Evolutionary conservation across 768 basidiomycete species (phyloP).

Genomic region (Amanita fuliginea): DNA sequence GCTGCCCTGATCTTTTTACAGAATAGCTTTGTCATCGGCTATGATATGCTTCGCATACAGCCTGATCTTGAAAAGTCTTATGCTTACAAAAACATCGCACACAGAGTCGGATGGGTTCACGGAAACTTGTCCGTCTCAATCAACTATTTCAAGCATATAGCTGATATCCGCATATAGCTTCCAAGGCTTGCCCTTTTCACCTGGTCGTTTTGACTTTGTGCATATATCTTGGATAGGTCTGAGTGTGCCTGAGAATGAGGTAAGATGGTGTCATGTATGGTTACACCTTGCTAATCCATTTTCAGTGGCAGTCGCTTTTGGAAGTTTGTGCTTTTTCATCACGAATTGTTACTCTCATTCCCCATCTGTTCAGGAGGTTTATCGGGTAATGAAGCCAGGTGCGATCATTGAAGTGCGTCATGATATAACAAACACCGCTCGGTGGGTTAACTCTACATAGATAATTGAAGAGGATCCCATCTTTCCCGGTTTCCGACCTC

Average conservation of each 20-base stretch:
- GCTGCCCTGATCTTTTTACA: slow-evolving; percentile 14
- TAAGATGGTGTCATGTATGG: slow-evolving; percentile 7
- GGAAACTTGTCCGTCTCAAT: slow-evolving; percentile 46
- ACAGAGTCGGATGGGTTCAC: slow-evolving; percentile 53
- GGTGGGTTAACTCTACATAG: slow-evolving; percentile 20
- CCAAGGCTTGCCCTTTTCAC: slow-evolving; percentile 50
- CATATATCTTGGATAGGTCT: slow-evolving; percentile 54
- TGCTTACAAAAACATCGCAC: slow-evolving; percentile 28
- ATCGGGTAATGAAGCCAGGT: slow-evolving; percentile 52
- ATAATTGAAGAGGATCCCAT: slow-evolving; percentile 66
- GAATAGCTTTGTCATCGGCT: slow-evolving; percentile 47
- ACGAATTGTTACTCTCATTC: background rate
- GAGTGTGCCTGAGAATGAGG: slow-evolving; percentile 66
- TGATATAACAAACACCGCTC: background rate
- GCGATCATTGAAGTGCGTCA: slow-evolving; percentile 51
- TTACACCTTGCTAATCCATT: slow-evolving; percentile 6
- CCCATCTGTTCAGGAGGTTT: slow-evolving; percentile 39
- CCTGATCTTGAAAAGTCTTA: slow-evolving; percentile 31
- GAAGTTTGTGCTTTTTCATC: slow-evolving; percentile 31
- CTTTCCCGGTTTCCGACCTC: slow-evolving; percentile 41
- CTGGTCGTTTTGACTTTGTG: slow-evolving; percentile 53
- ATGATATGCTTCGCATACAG: slow-evolving; percentile 45
- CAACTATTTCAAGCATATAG: background rate
- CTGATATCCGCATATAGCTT: slow-evolving; percentile 28
- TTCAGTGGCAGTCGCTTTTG: slow-evolving; percentile 53